Percentiles rank a stretch among this genome's conserved stretches.
Conservation (phyloP, 2,329 filamentous ascomycete species). For the Catunica adiposa region DNA sequence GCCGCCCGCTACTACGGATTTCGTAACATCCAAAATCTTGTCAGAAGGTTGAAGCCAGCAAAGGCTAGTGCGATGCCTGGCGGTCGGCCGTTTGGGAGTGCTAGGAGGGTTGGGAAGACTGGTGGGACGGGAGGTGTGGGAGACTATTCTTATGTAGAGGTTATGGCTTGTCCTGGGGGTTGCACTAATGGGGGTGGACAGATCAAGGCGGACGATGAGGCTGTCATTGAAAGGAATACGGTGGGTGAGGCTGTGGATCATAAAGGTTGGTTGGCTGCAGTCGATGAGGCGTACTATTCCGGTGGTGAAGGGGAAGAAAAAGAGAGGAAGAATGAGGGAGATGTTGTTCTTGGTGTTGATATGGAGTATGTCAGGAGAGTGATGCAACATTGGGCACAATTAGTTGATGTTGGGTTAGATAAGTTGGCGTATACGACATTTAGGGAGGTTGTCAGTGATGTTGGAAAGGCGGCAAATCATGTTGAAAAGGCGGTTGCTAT, state of each 20-base stretch:
- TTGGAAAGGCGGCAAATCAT: conserved; percentile 62
- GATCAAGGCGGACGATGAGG: conserved; percentile 72
- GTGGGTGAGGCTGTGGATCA: conserved; percentile 54
- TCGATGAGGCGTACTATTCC: conserved; percentile 86
- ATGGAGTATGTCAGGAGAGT: conserved; percentile 47
- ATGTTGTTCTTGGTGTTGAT: conserved; percentile 47
- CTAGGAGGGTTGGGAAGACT: conserved; percentile 32
- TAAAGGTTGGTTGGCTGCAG: conserved; percentile 65
- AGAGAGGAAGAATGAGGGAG: background rate
- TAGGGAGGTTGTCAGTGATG: conserved; percentile 84
- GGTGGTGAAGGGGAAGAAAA: conserved; percentile 32
- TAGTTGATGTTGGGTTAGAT: conserved; percentile 53
- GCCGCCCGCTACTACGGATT: conserved; percentile 93
- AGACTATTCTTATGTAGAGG: conserved; percentile 87
- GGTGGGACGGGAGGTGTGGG: background rate
- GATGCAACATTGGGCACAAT: conserved; percentile 57
- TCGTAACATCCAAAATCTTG: conserved; percentile 94
- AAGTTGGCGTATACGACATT: conserved; percentile 74
- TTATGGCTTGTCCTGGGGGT: conserved; percentile 98
- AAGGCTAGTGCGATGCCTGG: conserved; percentile 66
- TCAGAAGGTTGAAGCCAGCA: conserved; percentile 74
- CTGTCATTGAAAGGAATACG: conserved; percentile 33
- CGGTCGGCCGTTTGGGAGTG: conserved; percentile 42
- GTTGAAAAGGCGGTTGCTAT: conserved; percentile 74
- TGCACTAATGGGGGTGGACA: conserved; percentile 97